Conservation (phyloP, 306 rosid genomes). For the Carpinus fangiana region DNA sequence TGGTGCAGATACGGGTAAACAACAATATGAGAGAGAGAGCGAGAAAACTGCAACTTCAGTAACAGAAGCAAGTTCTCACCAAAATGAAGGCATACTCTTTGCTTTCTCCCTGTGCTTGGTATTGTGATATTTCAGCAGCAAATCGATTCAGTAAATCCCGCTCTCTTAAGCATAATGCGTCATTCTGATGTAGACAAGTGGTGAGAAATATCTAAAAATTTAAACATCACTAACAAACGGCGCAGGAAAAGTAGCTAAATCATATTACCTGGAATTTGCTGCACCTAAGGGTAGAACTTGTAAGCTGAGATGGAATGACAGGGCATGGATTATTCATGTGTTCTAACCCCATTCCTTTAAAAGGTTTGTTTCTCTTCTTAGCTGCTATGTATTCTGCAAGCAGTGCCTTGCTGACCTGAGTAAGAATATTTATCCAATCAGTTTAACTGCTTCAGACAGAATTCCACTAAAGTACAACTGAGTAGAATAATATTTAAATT, state of each 20-base stretch:
- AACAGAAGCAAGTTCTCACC: slow-evolving; percentile 45
- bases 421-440: slow-evolving; percentile 27
- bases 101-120: slow-evolving; percentile 69
- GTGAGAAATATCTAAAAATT: slow-evolving; percentile 28
- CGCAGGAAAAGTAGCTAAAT: slow-evolving; percentile 13
- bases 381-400: slow-evolving; percentile 59
- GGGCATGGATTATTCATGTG: slow-evolving; percentile 81
- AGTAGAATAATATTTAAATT: slow-evolving; percentile 17
- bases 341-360: slow-evolving; percentile 75
- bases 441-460: slow-evolving; percentile 10
- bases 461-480: background rate
- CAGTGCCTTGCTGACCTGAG: slow-evolving; percentile 94
- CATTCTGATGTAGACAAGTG: slow-evolving; percentile 50
- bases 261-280: slow-evolving; percentile 75
- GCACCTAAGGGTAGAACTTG: slow-evolving; percentile 55
- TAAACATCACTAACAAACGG: background rate
- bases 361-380: slow-evolving; percentile 66
- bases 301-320: slow-evolving; percentile 62
- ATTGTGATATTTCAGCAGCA: slow-evolving; percentile 67
- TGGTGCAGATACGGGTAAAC: slow-evolving; percentile 34
- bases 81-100: slow-evolving; percentile 64
- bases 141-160: slow-evolving; percentile 72
- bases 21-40: slow-evolving; percentile 15
- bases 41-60: slow-evolving; percentile 1
- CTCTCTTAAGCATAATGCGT: slow-evolving; percentile 80